phyloP scores from a whole-genome alignment of 1,284 basidiomycete genomes.

The Marasmius fiardii region DNA sequence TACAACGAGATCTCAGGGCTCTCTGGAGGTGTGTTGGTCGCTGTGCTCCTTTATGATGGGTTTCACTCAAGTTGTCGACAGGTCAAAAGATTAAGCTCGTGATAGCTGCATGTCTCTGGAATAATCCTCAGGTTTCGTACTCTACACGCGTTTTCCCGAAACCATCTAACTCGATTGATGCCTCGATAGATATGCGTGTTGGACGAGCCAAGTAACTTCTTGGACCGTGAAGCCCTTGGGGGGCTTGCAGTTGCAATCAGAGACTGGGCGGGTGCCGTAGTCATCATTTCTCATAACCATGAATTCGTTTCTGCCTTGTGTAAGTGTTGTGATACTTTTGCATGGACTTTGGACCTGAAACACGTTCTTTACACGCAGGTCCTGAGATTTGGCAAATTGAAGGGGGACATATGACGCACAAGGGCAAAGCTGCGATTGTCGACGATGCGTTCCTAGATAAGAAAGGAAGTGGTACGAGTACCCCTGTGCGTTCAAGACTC shows the following conservation, averaged over 20 bases:
- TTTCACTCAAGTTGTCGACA: conserved; percentile 21
- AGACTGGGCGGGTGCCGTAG: conserved; percentile 95
- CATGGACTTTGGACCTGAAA: conserved; percentile 14
- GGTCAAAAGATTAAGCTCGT: conserved; percentile 98
- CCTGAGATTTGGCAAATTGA: conserved; percentile 84
- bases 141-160: neutral
- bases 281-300: conserved; percentile 95
- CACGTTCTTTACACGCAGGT: conserved; percentile 38
- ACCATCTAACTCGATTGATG: conserved; percentile 7
- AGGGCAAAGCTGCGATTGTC: conserved; percentile 83
- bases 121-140: conserved; percentile 79
- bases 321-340: conserved; percentile 35
- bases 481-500: conserved; percentile 60
- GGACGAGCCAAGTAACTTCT: conserved; percentile 97
- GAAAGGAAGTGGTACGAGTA: conserved; percentile 69
- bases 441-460: conserved; percentile 73
- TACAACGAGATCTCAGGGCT: conserved; percentile 94
- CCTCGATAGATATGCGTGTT: conserved; percentile 62
- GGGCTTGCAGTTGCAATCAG: conserved; percentile 95
- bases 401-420: conserved; percentile 76
- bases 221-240: conserved; percentile 87
- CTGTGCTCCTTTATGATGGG: conserved; percentile 10
- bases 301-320: conserved; percentile 90
- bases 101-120: conserved; percentile 93
- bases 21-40: conserved; percentile 62